These are phyloP conservation scores for Trichophyton mentagrophytes DNA, from an alignment of 2,329 filamentous ascomycete species.

Conservation along the genomic window DNA sequence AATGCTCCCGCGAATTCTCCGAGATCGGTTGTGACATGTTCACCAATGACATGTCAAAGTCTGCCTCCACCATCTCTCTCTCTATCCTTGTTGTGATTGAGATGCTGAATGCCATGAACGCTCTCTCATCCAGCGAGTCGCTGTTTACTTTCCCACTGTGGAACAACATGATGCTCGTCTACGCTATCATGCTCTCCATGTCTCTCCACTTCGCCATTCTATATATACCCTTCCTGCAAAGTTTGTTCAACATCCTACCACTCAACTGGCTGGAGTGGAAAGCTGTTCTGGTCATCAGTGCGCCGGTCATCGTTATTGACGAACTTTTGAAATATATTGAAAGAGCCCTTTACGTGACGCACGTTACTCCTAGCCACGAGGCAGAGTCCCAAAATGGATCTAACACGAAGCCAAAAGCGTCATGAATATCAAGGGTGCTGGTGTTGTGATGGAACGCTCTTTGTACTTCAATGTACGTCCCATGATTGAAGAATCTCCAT, in stretches of 20 bases:
- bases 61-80: slow-evolving; percentile 84
- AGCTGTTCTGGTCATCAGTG: slow-evolving; percentile 76
- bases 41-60: slow-evolving; percentile 67
- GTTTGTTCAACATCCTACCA: slow-evolving; percentile 80
- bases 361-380: slow-evolving; percentile 9
- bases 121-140: slow-evolving; percentile 86
- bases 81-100: slow-evolving; percentile 91
- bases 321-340: slow-evolving; percentile 72
- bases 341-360: slow-evolving; percentile 45
- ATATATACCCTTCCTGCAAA: slow-evolving; percentile 80
- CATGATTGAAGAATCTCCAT: neutral
- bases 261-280: slow-evolving; percentile 81
- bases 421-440: slow-evolving; percentile 13
- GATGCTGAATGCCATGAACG: slow-evolving; percentile 99
- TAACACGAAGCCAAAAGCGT: slow-evolving; percentile 25
- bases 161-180: slow-evolving; percentile 97
- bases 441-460: neutral
- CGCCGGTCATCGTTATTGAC: slow-evolving; percentile 82
- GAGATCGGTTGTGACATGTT: slow-evolving; percentile 92
- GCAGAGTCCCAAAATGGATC: slow-evolving; percentile 19
- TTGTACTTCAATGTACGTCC: neutral
- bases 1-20: slow-evolving; percentile 71
- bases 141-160: slow-evolving; percentile 88
- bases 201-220: slow-evolving; percentile 84
- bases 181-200: slow-evolving; percentile 89